Percentiles rank a stretch among this genome's conserved stretches.
Evolutionary conservation across 129 eudicot species (phyloP).

Genomic region (Arctium lappa): DNA sequence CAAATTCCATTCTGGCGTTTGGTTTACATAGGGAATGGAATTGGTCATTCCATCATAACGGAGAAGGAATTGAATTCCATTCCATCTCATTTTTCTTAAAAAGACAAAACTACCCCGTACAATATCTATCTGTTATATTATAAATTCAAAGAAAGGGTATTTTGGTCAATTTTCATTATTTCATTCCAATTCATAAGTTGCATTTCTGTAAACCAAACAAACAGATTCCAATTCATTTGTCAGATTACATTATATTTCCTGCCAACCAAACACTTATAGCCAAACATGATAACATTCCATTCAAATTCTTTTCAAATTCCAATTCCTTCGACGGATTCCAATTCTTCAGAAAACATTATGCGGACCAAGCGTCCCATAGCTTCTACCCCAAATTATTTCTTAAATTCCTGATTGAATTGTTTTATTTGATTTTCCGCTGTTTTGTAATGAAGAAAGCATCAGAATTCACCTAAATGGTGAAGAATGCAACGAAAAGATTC

Average conservation of each 20-base stretch:
- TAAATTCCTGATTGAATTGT: slow-evolving; percentile 6
- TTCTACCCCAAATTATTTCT: not conserved
- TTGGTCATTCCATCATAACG: not conserved
- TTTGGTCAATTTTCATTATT: too few species aligned
- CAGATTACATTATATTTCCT: too few species aligned
- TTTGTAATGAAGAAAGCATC: not conserved
- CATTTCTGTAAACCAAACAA: not conserved
- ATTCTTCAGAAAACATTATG: too few species aligned
- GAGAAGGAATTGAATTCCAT: not conserved
- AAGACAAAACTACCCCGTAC: not conserved
- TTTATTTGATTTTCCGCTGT: not conserved
- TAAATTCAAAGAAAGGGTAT: too few species aligned
- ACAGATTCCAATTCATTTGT: not conserved
- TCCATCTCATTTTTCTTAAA: not conserved
- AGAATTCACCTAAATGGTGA: not conserved
- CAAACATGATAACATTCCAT: too few species aligned
- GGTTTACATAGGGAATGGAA: not conserved
- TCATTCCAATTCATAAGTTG: not conserved
- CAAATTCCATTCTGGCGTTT: not conserved
- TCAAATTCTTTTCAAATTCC: too few species aligned
- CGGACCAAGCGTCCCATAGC: not conserved
- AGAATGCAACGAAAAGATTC: slow-evolving; percentile 8
- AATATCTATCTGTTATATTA: not conserved
- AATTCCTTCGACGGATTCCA: too few species aligned
- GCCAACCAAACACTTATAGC: too few species aligned